A percentile compares a stretch with the other conserved stretches of the same genome.
phyloP scores from a whole-genome alignment of 192 early-diverging fungal species.

The Lobulomyces angularis region DNA sequence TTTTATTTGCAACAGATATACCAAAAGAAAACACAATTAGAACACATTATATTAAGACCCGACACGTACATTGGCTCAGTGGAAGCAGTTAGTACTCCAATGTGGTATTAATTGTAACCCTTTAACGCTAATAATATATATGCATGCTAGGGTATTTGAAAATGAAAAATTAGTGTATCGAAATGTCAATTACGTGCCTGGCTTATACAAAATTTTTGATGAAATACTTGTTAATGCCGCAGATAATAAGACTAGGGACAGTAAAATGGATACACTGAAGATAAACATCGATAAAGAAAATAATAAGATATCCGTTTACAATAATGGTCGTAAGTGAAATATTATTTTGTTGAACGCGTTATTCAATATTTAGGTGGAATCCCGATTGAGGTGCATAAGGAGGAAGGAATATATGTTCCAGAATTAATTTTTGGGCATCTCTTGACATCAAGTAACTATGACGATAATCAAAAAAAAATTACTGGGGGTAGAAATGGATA shows the following conservation, averaged over 20 bases:
- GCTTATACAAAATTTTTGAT: conserved; percentile 96
- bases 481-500: conserved; percentile 94
- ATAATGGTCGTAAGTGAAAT: conserved; percentile 87
- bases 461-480: conserved; percentile 87
- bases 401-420: conserved; percentile 83
- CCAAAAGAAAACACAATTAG: conserved; percentile 87
- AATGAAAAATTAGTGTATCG: conserved; percentile 20
- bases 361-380: no score
- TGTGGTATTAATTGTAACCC: no score
- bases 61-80: conserved; percentile 95
- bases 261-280: conserved; percentile 71
- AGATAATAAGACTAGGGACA: conserved; percentile 59
- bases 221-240: conserved; percentile 89
- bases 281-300: conserved; percentile 73
- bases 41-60: conserved; percentile 87
- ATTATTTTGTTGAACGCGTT: no score
- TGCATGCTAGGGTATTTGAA: no score
- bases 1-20: conserved; percentile 93
- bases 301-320: conserved; percentile 74
- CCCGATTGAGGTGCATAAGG: conserved; percentile 82
- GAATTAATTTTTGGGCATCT: conserved; percentile 96
- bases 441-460: conserved; percentile 92
- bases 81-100: conserved; percentile 58
- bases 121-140: no score
- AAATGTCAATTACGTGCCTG: conserved; percentile 31